These are phyloP conservation scores for Aphanomyces euteiches DNA, from an alignment of 352 stramenopile species.

Conservation along the genomic window DNA sequence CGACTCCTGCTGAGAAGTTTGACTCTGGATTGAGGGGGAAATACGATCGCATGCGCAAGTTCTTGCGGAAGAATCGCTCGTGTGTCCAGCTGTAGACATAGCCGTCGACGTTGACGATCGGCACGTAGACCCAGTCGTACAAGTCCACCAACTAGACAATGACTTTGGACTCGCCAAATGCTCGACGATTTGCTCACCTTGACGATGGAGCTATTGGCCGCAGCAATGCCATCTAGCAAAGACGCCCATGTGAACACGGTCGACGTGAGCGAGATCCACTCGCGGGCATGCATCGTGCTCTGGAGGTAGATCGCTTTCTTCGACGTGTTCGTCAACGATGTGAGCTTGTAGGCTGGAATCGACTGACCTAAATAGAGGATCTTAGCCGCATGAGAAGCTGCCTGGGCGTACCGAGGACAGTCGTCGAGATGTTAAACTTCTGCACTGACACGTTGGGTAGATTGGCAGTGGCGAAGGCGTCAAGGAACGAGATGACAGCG, in stretches of 20 bases:
- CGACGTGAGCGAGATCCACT: constrained; percentile 37
- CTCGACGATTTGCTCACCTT: constrained; percentile 1
- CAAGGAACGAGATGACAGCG: constrained; percentile 60
- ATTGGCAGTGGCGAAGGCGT: constrained; percentile 42
- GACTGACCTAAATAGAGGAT: constrained; percentile 36
- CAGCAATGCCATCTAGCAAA: constrained; percentile 34
- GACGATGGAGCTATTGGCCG: not conserved
- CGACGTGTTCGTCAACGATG: constrained; percentile 31
- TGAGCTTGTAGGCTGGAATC: constrained; percentile 65
- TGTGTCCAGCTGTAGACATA: constrained; percentile 35
- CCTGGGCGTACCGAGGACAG: constrained; percentile 31
- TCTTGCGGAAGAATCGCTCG: constrained; percentile 37
- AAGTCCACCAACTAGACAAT: constrained; percentile 22
- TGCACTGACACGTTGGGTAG: constrained; percentile 45
- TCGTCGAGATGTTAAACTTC: constrained; percentile 47
- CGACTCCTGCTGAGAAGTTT: constrained; percentile 30
- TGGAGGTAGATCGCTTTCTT: constrained; percentile 62
- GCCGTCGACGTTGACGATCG: constrained; percentile 39
- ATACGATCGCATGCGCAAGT: constrained; percentile 28
- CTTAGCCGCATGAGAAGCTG: not conserved
- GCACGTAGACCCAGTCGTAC: constrained; percentile 38
- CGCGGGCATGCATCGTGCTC: constrained; percentile 49
- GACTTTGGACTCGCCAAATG: not conserved
- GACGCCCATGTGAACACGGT: constrained; percentile 36
- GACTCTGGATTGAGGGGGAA: not conserved